phyloP scores from a whole-genome alignment of 2,329 filamentous ascomycete genomes.

The Boeremia exigua region DNA sequence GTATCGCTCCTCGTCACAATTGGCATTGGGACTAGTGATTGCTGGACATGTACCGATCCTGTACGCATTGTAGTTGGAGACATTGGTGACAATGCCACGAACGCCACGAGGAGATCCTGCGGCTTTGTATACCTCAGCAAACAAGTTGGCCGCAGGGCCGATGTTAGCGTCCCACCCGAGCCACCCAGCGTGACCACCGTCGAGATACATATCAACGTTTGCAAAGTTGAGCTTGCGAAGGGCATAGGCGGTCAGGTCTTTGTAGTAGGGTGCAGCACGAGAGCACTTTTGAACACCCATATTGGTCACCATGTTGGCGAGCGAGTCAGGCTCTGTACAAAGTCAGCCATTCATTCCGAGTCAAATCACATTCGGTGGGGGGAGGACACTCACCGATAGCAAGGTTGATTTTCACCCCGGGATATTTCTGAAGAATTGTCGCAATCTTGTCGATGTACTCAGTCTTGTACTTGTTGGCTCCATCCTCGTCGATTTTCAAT shows the following conservation, averaged over 20 bases:
- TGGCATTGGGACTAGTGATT: conserved; percentile 54
- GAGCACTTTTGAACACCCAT: conserved; percentile 61
- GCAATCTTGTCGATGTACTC: conserved; percentile 62
- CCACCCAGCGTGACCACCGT: conserved; percentile 70
- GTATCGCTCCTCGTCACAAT: conserved; percentile 62
- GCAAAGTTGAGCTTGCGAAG: conserved; percentile 62
- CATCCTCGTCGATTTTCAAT: conserved; percentile 61
- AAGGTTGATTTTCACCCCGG: conserved; percentile 59
- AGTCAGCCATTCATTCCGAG: not conserved
- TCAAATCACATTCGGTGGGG: not conserved
- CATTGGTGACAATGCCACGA: conserved; percentile 63
- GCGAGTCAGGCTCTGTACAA: conserved; percentile 60
- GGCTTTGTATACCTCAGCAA: conserved; percentile 54
- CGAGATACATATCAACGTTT: conserved; percentile 69
- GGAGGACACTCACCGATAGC: conserved; percentile 50
- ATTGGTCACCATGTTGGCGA: conserved; percentile 70
- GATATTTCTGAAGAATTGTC: conserved; percentile 59
- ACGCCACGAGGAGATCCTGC: conserved; percentile 56
- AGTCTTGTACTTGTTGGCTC: conserved; percentile 57
- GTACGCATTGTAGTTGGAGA: conserved; percentile 66
- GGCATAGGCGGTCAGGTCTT: conserved; percentile 63
- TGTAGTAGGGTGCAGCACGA: conserved; percentile 61
- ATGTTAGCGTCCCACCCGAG: conserved; percentile 69
- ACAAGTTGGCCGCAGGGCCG: conserved; percentile 57
- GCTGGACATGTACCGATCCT: conserved; percentile 53